Evolutionary conservation across 106 monocot species (phyloP).

Genomic region (Chionographis japonica): DNA sequence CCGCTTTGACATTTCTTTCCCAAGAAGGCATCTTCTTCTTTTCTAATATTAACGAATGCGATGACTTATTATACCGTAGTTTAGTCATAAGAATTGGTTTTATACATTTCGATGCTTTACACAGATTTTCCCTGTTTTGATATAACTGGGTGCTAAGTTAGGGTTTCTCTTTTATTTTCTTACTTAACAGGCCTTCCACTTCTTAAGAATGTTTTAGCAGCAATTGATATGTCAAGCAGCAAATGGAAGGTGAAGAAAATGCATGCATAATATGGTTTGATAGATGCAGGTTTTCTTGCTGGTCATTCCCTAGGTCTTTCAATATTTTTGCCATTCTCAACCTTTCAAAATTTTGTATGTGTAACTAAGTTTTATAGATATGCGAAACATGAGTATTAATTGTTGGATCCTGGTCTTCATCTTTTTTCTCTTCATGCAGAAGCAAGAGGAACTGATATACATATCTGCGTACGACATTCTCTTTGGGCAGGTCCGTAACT

Average conservation of each 20-base stretch:
- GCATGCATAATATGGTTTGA: constrained; percentile 5
- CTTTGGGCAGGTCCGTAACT: constrained; percentile 69
- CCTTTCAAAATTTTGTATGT: neutral
- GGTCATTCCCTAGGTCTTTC: neutral
- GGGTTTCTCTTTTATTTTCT: neutral
- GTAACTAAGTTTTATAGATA: too few species aligned
- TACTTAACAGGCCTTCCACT: constrained; percentile 57
- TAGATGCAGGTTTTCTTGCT: neutral
- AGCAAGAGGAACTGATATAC: constrained; percentile 77
- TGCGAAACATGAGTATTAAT: too few species aligned
- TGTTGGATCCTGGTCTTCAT: neutral
- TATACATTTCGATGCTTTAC: too few species aligned
- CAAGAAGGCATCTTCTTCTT: too few species aligned
- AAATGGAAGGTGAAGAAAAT: constrained; percentile 90
- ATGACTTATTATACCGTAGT: too few species aligned
- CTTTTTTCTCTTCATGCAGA: constrained; percentile 44
- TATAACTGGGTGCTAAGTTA: too few species aligned
- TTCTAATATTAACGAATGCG: too few species aligned
- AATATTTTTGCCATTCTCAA: neutral
- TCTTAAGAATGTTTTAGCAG: constrained; percentile 56
- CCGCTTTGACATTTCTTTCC: too few species aligned
- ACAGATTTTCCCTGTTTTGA: too few species aligned
- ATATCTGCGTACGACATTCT: constrained; percentile 80
- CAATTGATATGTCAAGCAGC: constrained; percentile 35
- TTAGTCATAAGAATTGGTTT: too few species aligned